Evolutionary conservation across 129 eudicot species (phyloP).

Genomic region (Flaveria sonorensis): DNA sequence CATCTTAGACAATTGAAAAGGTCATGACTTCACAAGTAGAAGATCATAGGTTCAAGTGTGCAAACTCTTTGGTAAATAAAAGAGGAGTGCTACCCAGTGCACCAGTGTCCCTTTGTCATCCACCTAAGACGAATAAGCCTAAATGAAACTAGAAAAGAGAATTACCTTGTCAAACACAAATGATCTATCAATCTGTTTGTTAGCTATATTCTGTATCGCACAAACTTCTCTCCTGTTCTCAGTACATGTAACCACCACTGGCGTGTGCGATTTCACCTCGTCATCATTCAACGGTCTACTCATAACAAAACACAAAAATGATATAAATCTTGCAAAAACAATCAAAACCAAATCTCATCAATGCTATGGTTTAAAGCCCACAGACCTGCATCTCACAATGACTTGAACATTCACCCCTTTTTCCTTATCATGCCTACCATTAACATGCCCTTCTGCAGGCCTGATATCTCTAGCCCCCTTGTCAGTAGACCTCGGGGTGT

Average conservation of each 20-base stretch:
- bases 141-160: constrained; percentile 9
- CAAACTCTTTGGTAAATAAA: neutral
- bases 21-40: neutral
- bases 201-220: constrained; percentile 84
- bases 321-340: neutral
- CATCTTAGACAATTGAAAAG: neutral
- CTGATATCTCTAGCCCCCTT: constrained; percentile 76
- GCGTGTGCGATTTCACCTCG: constrained; percentile 73
- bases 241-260: constrained; percentile 79
- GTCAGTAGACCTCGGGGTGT: constrained; percentile 79
- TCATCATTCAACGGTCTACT: constrained; percentile 88
- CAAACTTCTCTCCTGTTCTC: constrained; percentile 89
- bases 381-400: constrained; percentile 86
- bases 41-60: constrained; percentile 5
- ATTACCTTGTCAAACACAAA: constrained; percentile 83
- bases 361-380: neutral
- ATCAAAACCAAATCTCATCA: neutral
- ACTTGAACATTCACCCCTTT: constrained; percentile 93
- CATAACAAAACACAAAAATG: constrained; percentile 18
- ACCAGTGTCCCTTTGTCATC: neutral
- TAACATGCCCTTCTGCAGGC: constrained; percentile 60
- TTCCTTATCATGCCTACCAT: constrained; percentile 66
- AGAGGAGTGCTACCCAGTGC: neutral
- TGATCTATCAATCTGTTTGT: constrained; percentile 92
- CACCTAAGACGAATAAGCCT: neutral